These are phyloP conservation scores for Yamadazyma laniorum DNA, from an alignment of 805 yeast genomes.

Conservation along the genomic window DNA sequence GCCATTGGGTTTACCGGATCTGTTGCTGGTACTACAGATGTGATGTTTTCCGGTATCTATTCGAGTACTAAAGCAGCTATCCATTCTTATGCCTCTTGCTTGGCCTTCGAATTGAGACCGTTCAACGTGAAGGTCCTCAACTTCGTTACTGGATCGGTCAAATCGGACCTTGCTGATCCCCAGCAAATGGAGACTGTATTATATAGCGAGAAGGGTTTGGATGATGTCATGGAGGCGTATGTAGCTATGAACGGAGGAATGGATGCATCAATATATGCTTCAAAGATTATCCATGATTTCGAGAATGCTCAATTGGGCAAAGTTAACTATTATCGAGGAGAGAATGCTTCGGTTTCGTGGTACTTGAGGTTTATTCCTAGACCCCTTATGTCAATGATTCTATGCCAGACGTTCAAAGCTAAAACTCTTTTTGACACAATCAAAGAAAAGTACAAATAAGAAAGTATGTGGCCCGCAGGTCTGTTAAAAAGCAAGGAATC, in stretches of 20 bases:
- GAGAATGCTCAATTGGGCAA: slow-evolving; percentile 4
- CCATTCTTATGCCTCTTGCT: slow-evolving; percentile 11
- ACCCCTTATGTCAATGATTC: background rate
- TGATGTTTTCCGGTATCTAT: slow-evolving; percentile 31
- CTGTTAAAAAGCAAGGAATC: too few relatives aligned
- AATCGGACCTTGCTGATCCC: slow-evolving; percentile 8
- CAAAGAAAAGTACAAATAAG: background rate
- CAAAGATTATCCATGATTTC: slow-evolving; percentile 9
- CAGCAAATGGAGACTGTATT: background rate
- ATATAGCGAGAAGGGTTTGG: slow-evolving; percentile 7
- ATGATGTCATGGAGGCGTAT: background rate
- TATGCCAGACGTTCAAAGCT: background rate
- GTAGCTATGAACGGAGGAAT: background rate
- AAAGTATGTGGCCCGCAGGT: too few relatives aligned
- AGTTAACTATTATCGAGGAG: slow-evolving; percentile 10
- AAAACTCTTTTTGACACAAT: background rate
- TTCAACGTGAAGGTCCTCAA: slow-evolving; percentile 16
- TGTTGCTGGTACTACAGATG: slow-evolving; percentile 23
- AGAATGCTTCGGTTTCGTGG: slow-evolving; percentile 1
- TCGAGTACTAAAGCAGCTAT: slow-evolving; percentile 29
- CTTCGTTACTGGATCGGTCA: slow-evolving; percentile 15
- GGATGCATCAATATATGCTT: slow-evolving; percentile 7
- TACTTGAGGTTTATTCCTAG: background rate
- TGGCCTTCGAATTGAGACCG: slow-evolving; percentile 17
- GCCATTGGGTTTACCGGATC: slow-evolving; percentile 37